phyloP scores from a whole-genome alignment of 345 rosid species.

The Gossypium longicalyx region DNA sequence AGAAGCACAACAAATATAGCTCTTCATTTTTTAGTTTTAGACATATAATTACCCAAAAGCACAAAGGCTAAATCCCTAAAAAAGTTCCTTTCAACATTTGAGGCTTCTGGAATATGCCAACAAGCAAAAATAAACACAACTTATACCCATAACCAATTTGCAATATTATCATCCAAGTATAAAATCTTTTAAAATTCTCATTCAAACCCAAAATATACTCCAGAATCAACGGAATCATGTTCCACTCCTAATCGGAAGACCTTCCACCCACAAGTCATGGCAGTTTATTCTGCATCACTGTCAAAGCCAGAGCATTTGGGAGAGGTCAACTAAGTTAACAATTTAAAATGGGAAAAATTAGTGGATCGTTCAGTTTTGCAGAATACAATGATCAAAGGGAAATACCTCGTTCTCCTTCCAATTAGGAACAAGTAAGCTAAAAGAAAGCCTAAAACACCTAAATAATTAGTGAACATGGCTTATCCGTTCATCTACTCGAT shows the following conservation, averaged over 20 bases:
- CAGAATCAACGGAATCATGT: background rate
- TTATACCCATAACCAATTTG: background rate
- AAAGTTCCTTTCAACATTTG: background rate
- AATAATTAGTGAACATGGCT: background rate
- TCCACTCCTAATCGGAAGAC: background rate
- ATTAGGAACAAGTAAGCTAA: background rate
- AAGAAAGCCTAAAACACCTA: background rate
- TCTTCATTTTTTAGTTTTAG: background rate
- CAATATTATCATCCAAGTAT: background rate
- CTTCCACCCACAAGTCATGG: background rate
- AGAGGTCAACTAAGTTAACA: background rate
- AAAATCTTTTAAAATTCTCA: background rate
- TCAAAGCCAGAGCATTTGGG: background rate
- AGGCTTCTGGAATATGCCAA: background rate
- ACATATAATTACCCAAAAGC: background rate
- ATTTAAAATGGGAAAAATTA: background rate
- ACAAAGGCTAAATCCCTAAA: background rate
- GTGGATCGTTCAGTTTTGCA: background rate
- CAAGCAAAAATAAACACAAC: background rate
- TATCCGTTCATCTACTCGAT: background rate
- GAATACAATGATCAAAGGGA: background rate
- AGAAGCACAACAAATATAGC: constrained; percentile 8
- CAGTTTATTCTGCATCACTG: background rate
- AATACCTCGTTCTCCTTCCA: background rate
- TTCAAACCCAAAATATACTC: background rate